Evolutionary conservation across 2,329 filamentous ascomycete genomes (phyloP).

Genomic region (Colletotrichum siamense): DNA sequence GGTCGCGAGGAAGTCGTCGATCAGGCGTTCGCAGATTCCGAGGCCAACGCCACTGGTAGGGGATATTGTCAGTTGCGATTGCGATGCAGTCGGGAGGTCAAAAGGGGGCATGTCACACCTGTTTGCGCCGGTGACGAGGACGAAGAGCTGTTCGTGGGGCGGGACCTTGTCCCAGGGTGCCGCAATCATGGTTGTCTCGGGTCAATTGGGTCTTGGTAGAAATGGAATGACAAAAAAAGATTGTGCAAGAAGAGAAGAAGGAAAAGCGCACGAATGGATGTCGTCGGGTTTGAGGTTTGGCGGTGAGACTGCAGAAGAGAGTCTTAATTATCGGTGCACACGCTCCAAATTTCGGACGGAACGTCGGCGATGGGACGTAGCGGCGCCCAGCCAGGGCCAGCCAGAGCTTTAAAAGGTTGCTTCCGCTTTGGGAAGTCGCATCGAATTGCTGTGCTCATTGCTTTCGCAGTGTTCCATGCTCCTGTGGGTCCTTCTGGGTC

Average conservation of each 20-base stretch:
- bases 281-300: conserved; percentile 2
- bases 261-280: neutral
- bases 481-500: neutral
- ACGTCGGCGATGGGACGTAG: neutral
- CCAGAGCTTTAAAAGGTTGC: neutral
- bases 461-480: neutral
- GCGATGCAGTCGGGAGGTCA: neutral
- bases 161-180: conserved; percentile 40
- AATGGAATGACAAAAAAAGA: neutral
- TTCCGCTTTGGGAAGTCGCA: conserved; percentile 10
- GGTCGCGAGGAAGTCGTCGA: conserved; percentile 84
- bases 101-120: conserved; percentile 58
- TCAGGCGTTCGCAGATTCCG: conserved; percentile 81
- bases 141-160: conserved; percentile 56
- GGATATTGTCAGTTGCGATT: neutral
- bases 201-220: neutral
- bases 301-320: conserved; percentile 2
- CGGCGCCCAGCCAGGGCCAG: neutral
- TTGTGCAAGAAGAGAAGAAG: neutral
- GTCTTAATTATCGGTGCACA: neutral
- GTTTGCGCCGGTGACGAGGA: conserved; percentile 85
- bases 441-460: neutral
- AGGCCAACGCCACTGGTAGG: conserved; percentile 80
- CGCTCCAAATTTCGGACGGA: conserved; percentile 2
- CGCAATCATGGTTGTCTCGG: conserved; percentile 1